Conservation (phyloP, 192 early-diverging fungal species). For the Backusella liffmaniae region DNA sequence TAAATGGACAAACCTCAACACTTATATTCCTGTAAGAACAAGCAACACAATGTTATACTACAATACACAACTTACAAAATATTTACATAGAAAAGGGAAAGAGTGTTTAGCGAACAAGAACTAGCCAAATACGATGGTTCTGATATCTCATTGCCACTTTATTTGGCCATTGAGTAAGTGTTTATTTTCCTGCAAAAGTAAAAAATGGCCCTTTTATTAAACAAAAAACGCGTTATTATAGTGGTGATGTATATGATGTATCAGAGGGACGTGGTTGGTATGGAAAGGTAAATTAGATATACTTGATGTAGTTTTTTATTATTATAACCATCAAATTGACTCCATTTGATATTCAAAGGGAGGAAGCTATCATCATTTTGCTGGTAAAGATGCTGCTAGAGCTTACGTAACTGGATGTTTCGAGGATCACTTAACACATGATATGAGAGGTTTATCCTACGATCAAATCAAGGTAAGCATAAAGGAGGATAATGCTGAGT, state of each 20-base stretch:
- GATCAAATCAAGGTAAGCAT: constrained; percentile 66
- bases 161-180: constrained; percentile 83
- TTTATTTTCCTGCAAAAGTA: no score
- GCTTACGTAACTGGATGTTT: constrained; percentile 97
- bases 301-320: not conserved
- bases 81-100: constrained; percentile 44
- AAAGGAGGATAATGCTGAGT: not conserved
- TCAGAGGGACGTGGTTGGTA: constrained; percentile 75
- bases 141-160: constrained; percentile 78
- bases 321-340: not conserved
- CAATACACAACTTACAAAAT: not conserved
- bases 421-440: constrained; percentile 89
- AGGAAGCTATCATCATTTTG: constrained; percentile 84
- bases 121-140: constrained; percentile 83
- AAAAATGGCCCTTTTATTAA: not conserved
- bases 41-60: not conserved
- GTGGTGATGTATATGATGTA: constrained; percentile 95
- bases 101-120: constrained; percentile 73
- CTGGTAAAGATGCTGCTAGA: constrained; percentile 88
- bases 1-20: constrained; percentile 69
- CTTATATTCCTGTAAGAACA: constrained; percentile 62
- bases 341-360: constrained; percentile 33
- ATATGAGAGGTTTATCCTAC: constrained; percentile 80
- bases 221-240: constrained; percentile 14
- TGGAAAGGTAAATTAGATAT: constrained; percentile 53